A percentile compares a stretch with the other conserved stretches of the same genome.
Evolutionary conservation across 306 rosid species (phyloP).

Genomic region (Senna siamea): DNA sequence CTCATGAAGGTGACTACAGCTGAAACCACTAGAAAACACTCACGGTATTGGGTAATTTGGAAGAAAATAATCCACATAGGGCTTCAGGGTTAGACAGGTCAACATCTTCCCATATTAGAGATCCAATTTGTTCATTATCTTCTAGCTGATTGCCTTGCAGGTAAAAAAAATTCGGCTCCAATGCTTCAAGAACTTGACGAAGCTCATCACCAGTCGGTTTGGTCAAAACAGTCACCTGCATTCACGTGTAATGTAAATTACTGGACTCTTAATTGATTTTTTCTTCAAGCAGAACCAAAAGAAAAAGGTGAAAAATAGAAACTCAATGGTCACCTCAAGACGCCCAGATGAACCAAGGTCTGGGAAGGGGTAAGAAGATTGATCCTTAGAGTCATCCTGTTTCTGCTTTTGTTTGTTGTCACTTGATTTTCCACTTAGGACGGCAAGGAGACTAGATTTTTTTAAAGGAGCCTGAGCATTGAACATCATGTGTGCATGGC

Average conservation of each 20-base stretch:
- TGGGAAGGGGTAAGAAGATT: constrained; percentile 41
- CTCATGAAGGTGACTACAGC: background rate
- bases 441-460: constrained; percentile 54
- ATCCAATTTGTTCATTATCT: constrained; percentile 51
- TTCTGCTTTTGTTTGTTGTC: constrained; percentile 47
- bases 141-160: constrained; percentile 47
- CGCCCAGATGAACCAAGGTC: constrained; percentile 51
- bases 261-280: constrained; percentile 1
- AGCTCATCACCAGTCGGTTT: constrained; percentile 50
- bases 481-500: constrained; percentile 53
- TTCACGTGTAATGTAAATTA: constrained; percentile 21
- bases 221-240: constrained; percentile 52
- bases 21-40: constrained; percentile 33
- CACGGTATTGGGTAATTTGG: constrained; percentile 54
- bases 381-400: constrained; percentile 39
- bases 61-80: constrained; percentile 49
- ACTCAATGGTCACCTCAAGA: constrained; percentile 47
- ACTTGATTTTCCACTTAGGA: constrained; percentile 47
- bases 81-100: constrained; percentile 55
- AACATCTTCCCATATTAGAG: constrained; percentile 54
- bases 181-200: constrained; percentile 39
- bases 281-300: background rate
- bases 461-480: constrained; percentile 50
- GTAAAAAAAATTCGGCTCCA: constrained; percentile 55
- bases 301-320: constrained; percentile 6